Evolutionary conservation across 305 asterid species (phyloP), one percentile per base, ranked within the genome.

Genomic region (Fraxinus angustifolia): DNA sequence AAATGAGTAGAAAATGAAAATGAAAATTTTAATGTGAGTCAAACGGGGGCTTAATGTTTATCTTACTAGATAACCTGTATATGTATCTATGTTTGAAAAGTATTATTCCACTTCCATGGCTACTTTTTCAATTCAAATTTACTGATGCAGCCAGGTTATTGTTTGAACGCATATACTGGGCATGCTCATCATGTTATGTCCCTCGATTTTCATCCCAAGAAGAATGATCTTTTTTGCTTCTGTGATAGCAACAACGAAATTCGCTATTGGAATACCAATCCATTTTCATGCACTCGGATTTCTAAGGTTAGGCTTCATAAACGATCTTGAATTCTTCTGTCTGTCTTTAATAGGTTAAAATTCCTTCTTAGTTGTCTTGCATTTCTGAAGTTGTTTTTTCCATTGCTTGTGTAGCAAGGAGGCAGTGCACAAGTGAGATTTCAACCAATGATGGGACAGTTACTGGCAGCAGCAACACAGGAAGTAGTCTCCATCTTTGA

Each of bases 401-500:
- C 38, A 36, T 82, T 86, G 80, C 73, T 72, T 70, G 83, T 83
- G 80, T 82, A 94, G 98, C 98, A 96, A 93, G 94, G 93, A 83
- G 98, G 98, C 85, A 91, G 90, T 75, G 92, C 97, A 4, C 99
- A 94, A 87, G 98, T 94, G 86, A 92, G 99, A 84, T 96, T 96
- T 87, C 98, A 94, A 77, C 97, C 99, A 78, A 56, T 77, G 76
- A 87, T 88, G 12, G 99, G 98, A 75, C 93, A 90, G 72, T 82
- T 89, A 75, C 84, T 96, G 84, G 99, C 99, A 73, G 98, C 98
- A 6, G 98, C 99, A 48, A 90, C 98, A 19, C 94, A 92, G 76
- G 92, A 96, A 80, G 90, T 89, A 87, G 97, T 96, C 35, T 91
- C 99, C 30, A 86, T 96, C 77, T 93, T 77, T 88, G 99, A 96